Base-by-base conservation (phyloP, 805 yeast genomes). In the Saccharomycopsis guyanensis region DNA sequence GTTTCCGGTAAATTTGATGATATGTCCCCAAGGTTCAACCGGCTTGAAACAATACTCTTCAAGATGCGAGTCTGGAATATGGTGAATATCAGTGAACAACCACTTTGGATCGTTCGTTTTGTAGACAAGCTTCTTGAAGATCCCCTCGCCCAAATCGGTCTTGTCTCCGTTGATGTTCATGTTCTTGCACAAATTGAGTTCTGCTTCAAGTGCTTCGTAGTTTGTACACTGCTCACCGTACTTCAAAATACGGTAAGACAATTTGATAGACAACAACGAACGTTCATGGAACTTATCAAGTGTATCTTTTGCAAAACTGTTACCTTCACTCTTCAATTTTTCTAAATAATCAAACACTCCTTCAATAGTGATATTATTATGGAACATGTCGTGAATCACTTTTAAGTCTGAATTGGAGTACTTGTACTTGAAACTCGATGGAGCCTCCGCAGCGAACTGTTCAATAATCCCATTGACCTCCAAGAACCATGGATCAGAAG, bases 221-320 rank as follows among this genome's bases (percentile, higher is more conserved):
- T 87, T 76, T 49, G 80, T 72, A 49, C 77, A 69, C 24, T 66
- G 58, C 19, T 72, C 61, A 45, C 87, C 84, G 49, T 73, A 68
- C 56, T 81, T 75, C 61, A 88, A 66, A 51, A 86, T 68, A 47
- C 77, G 80, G 53, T 80, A 73, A 2, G 85, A 77, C 33, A 89
- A 78, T 58, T 83, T 79, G 53, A 87, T 67, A 16, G 94, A 82
- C 13, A 86, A 70, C 40, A 86, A 84, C 3, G 95, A 85, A 62
- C 86, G 84, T 41, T 72, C 65, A 38, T 67, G 62, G 52, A 93
- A 69, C 23, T 75, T 79, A 38, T 70, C 71, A 47, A 74, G 65
- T 1, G 86, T 80, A 45, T 69, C 59, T 29, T 62, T 52, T 4
- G 95, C 88, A 66, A 91, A 91, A 24, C 61, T 65, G 7, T 23